These are phyloP conservation scores for Coleophoma eucalyptorum DNA, from an alignment of 2,329 filamentous ascomycete species.

Conservation along the genomic window DNA sequence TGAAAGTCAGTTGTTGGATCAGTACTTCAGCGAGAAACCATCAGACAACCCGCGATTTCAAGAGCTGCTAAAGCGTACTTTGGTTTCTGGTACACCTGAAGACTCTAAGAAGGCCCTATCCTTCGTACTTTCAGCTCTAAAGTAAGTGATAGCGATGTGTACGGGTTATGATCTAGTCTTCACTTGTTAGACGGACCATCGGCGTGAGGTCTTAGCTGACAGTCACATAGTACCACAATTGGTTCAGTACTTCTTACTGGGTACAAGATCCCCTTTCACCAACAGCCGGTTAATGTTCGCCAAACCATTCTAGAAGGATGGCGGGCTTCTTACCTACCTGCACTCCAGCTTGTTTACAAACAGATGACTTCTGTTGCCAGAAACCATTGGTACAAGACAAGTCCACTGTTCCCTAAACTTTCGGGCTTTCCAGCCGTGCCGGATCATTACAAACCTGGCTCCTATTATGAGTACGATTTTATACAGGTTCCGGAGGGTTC, in stretches of 20 bases:
- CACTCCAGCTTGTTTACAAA: constrained; percentile 52
- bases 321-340: constrained; percentile 51
- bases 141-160: constrained; percentile 13
- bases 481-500: constrained; percentile 19
- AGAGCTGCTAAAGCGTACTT: constrained; percentile 39
- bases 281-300: constrained; percentile 56
- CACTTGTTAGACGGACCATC: background rate
- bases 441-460: constrained; percentile 30
- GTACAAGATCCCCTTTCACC: constrained; percentile 56
- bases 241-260: constrained; percentile 66
- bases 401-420: constrained; percentile 48
- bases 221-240: constrained; percentile 46
- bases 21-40: constrained; percentile 49
- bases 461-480: constrained; percentile 28
- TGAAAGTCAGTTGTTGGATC: constrained; percentile 39
- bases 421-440: constrained; percentile 56
- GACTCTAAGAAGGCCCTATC: constrained; percentile 21
- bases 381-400: constrained; percentile 39
- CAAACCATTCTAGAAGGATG: constrained; percentile 61
- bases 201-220: background rate
- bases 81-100: constrained; percentile 27
- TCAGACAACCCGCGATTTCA: constrained; percentile 50
- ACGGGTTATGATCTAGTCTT: too few relatives aligned
- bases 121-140: constrained; percentile 22
- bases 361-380: constrained; percentile 51